A percentile compares a stretch with the other conserved stretches of the same genome.
Evolutionary conservation across 257 asterid genomes (phyloP).

Genomic region (Vinca minor): DNA sequence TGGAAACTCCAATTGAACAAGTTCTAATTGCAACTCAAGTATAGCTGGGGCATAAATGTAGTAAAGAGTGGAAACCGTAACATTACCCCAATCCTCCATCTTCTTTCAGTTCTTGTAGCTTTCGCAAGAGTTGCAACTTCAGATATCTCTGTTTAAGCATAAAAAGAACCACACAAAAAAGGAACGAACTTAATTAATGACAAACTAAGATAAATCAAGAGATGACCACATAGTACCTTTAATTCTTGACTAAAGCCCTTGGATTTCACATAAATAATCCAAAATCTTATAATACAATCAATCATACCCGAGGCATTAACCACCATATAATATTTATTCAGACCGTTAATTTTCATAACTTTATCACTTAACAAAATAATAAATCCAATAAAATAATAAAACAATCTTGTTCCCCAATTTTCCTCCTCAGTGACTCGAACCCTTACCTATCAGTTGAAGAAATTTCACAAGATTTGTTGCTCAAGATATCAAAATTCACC

Average conservation of each 20-base stretch:
- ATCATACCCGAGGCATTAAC: neutral
- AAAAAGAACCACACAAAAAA: neutral
- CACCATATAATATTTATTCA: too few relatives aligned
- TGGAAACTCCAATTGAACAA: neutral
- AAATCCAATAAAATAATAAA: neutral
- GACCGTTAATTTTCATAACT: neutral
- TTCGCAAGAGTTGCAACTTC: constrained; percentile 6
- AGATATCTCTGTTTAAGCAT: neutral
- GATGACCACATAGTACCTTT: neutral
- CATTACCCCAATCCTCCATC: constrained; percentile 88
- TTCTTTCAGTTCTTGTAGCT: constrained; percentile 18
- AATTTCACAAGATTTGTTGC: neutral
- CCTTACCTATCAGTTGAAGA: too few relatives aligned
- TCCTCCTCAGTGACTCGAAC: too few relatives aligned
- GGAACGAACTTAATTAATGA: neutral
- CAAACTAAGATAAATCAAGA: neutral
- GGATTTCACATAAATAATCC: neutral
- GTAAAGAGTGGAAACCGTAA: neutral
- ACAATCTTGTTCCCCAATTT: too few relatives aligned
- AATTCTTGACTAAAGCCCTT: neutral
- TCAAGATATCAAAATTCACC: neutral
- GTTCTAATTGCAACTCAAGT: neutral
- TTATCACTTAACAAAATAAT: too few relatives aligned
- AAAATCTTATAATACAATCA: too few relatives aligned
- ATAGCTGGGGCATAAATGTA: neutral